These are phyloP conservation scores for Gonapodya sp. DNA, from an alignment of 192 early-diverging fungal genomes.

Conservation along the genomic window DNA sequence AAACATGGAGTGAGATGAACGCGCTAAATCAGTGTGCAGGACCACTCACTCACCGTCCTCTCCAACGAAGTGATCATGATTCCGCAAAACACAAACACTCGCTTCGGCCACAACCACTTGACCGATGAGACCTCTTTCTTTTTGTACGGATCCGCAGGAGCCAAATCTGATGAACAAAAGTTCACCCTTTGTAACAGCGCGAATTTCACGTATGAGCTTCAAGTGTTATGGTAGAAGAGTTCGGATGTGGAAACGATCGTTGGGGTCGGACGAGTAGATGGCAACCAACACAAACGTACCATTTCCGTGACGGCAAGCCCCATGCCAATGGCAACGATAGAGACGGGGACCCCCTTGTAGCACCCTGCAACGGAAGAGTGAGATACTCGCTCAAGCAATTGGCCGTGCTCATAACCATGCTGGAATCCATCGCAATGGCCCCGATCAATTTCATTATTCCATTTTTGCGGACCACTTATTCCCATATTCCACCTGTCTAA, in stretches of 20 bases:
- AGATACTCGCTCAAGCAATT: background rate
- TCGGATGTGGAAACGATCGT: no score
- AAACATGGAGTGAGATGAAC: conserved; percentile 19
- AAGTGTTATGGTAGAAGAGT: background rate
- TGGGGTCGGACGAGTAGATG: no score
- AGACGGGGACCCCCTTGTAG: conserved; percentile 62
- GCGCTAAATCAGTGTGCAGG: background rate
- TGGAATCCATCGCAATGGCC: conserved; percentile 50
- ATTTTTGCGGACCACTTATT: no score
- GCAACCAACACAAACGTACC: background rate
- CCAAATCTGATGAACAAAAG: conserved; percentile 75
- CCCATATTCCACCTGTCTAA: background rate
- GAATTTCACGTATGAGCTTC: conserved; percentile 67
- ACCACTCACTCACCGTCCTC: conserved; percentile 12
- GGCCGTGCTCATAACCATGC: conserved; percentile 80
- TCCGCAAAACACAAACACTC: conserved; percentile 52
- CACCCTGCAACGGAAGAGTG: conserved; percentile 5
- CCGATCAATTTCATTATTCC: no score
- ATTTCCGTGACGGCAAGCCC: conserved; percentile 86
- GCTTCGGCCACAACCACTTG: conserved; percentile 60
- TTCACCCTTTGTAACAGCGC: conserved; percentile 67
- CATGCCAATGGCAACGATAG: conserved; percentile 79
- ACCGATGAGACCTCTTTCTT: conserved; percentile 18
- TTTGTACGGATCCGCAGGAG: conserved; percentile 65
- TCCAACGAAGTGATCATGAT: conserved; percentile 64